A percentile compares a stretch with the other conserved stretches of the same genome.
These are phyloP conservation scores for Kurtzmaniella quercitrusa DNA, from an alignment of 1,139 yeast genomes.

Conservation along the genomic window DNA sequence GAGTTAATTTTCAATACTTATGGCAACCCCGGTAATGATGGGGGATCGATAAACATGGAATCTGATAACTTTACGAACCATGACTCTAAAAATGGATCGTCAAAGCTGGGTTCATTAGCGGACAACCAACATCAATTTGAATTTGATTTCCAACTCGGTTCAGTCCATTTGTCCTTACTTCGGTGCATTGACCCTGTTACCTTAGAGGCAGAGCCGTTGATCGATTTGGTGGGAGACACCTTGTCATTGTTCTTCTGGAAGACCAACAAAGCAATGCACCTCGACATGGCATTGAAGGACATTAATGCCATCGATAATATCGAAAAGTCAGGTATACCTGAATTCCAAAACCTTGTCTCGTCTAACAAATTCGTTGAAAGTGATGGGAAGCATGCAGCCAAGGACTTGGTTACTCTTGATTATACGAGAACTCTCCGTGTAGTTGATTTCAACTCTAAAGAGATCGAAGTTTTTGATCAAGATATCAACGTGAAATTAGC, in stretches of 20 bases:
- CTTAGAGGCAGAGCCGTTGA: slow-evolving; percentile 60
- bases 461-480: slow-evolving; percentile 75
- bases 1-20: slow-evolving; percentile 34
- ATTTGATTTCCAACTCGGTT: slow-evolving; percentile 62
- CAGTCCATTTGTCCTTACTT: slow-evolving; percentile 57
- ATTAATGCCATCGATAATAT: slow-evolving; percentile 72
- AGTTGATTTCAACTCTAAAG: slow-evolving; percentile 52
- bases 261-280: slow-evolving; percentile 58
- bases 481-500: slow-evolving; percentile 72
- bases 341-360: slow-evolving; percentile 66
- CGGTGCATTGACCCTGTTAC: slow-evolving; percentile 64
- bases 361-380: slow-evolving; percentile 48
- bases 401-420: slow-evolving; percentile 57
- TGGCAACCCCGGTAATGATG: slow-evolving; percentile 15
- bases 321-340: slow-evolving; percentile 58
- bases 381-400: slow-evolving; percentile 19
- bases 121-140: slow-evolving; percentile 62
- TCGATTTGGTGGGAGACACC: slow-evolving; percentile 68
- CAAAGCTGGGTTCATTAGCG: slow-evolving; percentile 13
- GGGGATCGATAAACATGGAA: slow-evolving; percentile 15
- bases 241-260: slow-evolving; percentile 58
- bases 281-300: slow-evolving; percentile 61
- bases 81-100: slow-evolving; percentile 7
- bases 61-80: slow-evolving; percentile 13
- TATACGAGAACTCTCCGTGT: slow-evolving; percentile 59